Conservation (phyloP, 108 stramenopile genomes). For the Seminavis robusta region DNA sequence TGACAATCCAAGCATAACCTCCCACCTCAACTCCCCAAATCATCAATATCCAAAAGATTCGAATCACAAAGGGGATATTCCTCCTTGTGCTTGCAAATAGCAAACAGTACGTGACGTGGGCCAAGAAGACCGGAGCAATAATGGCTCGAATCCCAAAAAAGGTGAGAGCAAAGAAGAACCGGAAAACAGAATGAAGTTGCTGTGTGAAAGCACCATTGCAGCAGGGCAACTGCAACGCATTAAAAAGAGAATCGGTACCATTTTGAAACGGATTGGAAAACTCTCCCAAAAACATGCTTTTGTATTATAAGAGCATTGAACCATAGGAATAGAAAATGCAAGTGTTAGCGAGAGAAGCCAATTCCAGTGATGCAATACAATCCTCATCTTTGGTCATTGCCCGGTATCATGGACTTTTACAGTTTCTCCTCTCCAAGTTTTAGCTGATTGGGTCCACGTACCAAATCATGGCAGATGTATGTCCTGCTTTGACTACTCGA, state of each 20-base stretch:
- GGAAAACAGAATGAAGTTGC: conserved; percentile 18
- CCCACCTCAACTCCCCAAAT: conserved; percentile 56
- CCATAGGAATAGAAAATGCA: too few species aligned
- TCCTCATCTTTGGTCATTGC: too few species aligned
- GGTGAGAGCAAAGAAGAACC: conserved; percentile 25
- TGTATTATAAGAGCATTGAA: too few species aligned
- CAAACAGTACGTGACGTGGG: conserved; percentile 44
- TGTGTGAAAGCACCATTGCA: conserved; percentile 34
- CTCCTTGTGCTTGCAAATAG: conserved; percentile 25
- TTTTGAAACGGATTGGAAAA: conserved; percentile 62
- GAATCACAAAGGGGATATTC: conserved; percentile 37
- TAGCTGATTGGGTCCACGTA: too few species aligned
- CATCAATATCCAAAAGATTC: conserved; percentile 49
- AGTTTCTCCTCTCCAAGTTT: too few species aligned
- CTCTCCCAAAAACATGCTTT: conserved; percentile 73
- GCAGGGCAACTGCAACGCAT: conserved; percentile 40
- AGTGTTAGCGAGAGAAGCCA: neutral
- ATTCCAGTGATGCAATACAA: neutral
- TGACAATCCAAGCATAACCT: conserved; percentile 37
- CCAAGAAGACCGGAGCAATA: conserved; percentile 29
- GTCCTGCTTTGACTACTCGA: conserved; percentile 46
- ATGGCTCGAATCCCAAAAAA: conserved; percentile 47
- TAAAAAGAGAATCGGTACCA: conserved; percentile 20
- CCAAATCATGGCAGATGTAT: conserved; percentile 53
- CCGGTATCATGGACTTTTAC: too few species aligned